Conservation (phyloP, 495 filamentous ascomycete species). For the Talaromyces proteolyticus region DNA sequence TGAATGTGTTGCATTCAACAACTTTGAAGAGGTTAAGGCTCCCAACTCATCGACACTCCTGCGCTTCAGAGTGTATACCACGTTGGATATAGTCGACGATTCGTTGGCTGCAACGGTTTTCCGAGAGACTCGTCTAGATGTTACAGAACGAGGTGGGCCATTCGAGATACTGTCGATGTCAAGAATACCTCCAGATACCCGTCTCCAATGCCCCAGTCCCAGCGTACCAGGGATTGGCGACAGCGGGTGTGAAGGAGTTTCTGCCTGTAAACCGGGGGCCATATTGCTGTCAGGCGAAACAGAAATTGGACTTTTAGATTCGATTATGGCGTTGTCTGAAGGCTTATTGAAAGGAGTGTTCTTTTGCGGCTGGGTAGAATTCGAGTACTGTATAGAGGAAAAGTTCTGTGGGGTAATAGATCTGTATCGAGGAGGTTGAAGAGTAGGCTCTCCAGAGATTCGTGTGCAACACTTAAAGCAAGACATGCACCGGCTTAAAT, state of each 20-base stretch:
- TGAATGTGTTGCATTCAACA: conserved; percentile 15
- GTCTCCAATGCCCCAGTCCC: conserved; percentile 2
- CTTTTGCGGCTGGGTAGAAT: neutral
- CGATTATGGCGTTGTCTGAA: too few species aligned
- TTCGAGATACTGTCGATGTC: conserved; percentile 20
- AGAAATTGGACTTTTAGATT: too few species aligned
- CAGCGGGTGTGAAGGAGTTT: neutral
- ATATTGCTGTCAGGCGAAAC: neutral
- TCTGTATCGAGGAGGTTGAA: neutral
- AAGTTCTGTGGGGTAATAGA: neutral
- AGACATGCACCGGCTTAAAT: neutral
- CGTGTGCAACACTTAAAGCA: neutral
- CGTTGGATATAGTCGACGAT: conserved; percentile 17
- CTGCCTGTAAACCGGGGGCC: neutral
- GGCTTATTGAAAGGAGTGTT: neutral
- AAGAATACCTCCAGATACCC: conserved; percentile 9
- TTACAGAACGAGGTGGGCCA: conserved; percentile 7
- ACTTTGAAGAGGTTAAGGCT: conserved; percentile 2
- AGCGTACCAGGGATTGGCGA: neutral
- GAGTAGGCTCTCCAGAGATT: neutral
- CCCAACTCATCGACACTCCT: conserved; percentile 22
- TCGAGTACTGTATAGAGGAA: neutral
- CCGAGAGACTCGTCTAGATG: conserved; percentile 14
- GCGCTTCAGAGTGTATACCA: conserved; percentile 18
- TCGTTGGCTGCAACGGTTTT: conserved; percentile 10